Evolutionary conservation across 2,329 filamentous ascomycete genomes (phyloP).

Genomic region (Myriosclerotinia scirpicola): DNA sequence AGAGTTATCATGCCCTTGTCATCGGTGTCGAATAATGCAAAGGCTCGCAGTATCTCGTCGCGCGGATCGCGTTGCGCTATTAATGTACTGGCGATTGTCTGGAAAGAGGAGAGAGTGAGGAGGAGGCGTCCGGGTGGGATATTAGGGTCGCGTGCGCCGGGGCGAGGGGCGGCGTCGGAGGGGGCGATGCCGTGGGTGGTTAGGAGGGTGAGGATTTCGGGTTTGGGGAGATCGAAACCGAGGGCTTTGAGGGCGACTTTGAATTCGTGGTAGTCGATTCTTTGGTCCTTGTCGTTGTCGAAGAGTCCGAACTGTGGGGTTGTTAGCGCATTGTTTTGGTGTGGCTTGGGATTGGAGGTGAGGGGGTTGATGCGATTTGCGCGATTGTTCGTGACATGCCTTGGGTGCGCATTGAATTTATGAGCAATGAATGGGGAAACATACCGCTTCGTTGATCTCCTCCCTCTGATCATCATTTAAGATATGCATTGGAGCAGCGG

Average conservation of each 20-base stretch:
- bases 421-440: slow-evolving; percentile 40
- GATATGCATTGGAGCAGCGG: slow-evolving; percentile 39
- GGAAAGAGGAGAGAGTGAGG: slow-evolving; percentile 70
- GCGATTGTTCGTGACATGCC: background rate
- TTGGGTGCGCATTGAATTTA: background rate
- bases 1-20: slow-evolving; percentile 89
- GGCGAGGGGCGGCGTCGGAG: slow-evolving; percentile 44
- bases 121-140: slow-evolving; percentile 58
- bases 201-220: slow-evolving; percentile 78
- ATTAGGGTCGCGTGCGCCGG: slow-evolving; percentile 53
- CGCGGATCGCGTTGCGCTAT: slow-evolving; percentile 81
- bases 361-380: background rate
- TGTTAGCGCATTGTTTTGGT: slow-evolving; percentile 15
- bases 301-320: slow-evolving; percentile 78
- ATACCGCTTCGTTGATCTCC: slow-evolving; percentile 90
- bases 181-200: slow-evolving; percentile 70
- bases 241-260: slow-evolving; percentile 95
- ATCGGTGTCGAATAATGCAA: slow-evolving; percentile 89
- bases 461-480: slow-evolving; percentile 87
- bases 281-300: slow-evolving; percentile 91
- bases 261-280: slow-evolving; percentile 97
- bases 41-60: slow-evolving; percentile 89
- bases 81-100: slow-evolving; percentile 73
- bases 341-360: slow-evolving; percentile 6
- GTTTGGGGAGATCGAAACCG: slow-evolving; percentile 86